Evolutionary conservation across 345 rosid genomes (phyloP), one percentile per base, ranked within the genome.

Genomic region (Gossypium herbaceum): DNA sequence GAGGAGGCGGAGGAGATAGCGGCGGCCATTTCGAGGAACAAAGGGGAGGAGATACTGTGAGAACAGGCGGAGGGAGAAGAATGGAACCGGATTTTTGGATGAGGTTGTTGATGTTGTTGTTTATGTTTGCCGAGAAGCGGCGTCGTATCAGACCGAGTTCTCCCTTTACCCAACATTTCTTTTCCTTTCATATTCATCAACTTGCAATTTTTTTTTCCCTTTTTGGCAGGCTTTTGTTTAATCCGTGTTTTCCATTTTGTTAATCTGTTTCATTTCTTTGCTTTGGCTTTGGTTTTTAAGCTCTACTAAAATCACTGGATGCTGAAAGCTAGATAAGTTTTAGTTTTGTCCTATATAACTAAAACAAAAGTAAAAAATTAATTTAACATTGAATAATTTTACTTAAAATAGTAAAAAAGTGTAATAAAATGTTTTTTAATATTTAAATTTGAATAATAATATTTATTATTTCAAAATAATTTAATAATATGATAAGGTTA

Each of bases 11-110:
- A 48, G 29, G 84, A 47, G 82, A 71, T 41, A 54, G 82, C 17
- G 81, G 86, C 63, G 77, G 89, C 73, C 94, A 90, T 86, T 77
- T 86, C 82, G 74, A 86, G 47, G 76, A 54, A 70, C 61, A 56
- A 24, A 54, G 73, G 68, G 73, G 63, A 63, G n/a, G 78, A 68
- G 51, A 39, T 59, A 64, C 57, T 25, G 19, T 64, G 56, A 51
- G 68, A 69, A 48, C 1, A 27, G 12, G 66, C 47, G 15, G 71
- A 13, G 48, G 67, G 7, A 17, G 73, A 41, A 10, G 76, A 39
- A 29, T 25, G 56, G 50, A 64, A 47, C 12, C 77, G 76, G 48
- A 2, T 52, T 8, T 20, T 43, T 3, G n/a, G 54, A 45, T n/a
- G 54, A 19, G 29, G 54, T 5, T 50, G 76, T 20, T 41, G 64